These are phyloP conservation scores for Annona cherimola DNA, from an alignment of 164 flowering plant genomes.

Conservation along the genomic window DNA sequence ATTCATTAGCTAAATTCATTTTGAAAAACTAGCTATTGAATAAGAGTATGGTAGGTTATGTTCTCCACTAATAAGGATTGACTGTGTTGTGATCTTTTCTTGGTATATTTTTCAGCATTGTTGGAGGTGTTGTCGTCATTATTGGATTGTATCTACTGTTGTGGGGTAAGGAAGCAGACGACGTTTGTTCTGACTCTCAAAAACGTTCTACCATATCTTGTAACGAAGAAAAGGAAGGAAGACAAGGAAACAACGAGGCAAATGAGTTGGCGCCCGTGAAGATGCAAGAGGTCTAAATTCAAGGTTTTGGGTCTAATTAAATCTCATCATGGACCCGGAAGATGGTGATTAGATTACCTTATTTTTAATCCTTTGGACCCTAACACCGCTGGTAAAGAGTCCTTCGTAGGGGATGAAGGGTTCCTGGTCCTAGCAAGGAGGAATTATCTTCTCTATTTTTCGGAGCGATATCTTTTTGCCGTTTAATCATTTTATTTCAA, in stretches of 20 bases:
- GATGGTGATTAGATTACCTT: too few relatives aligned
- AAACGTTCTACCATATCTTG: constrained; percentile 8
- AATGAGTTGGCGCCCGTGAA: too few relatives aligned
- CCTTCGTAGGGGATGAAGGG: too few relatives aligned
- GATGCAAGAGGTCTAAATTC: too few relatives aligned
- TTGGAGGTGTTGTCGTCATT: constrained; percentile 60
- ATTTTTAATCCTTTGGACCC: too few relatives aligned
- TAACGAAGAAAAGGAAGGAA: constrained; percentile 20
- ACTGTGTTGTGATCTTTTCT: neutral
- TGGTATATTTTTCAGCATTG: constrained; percentile 35
- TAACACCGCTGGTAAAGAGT: too few relatives aligned
- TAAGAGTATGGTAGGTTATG: neutral
- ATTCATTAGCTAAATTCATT: neutral
- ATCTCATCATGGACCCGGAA: too few relatives aligned
- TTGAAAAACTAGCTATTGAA: neutral
- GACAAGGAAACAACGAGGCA: neutral
- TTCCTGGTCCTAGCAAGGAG: too few relatives aligned
- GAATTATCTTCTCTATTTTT: too few relatives aligned
- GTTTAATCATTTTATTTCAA: too few relatives aligned
- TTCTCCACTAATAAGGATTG: neutral
- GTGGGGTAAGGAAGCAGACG: constrained; percentile 78
- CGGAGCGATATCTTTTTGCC: too few relatives aligned
- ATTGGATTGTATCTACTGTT: constrained; percentile 63
- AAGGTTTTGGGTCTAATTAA: too few relatives aligned
- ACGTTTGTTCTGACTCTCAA: constrained; percentile 17